A percentile compares a stretch with the other conserved stretches of the same genome.
Evolutionary conservation across 116 monocot species (phyloP).

Genomic region (Thalassia testudinum): DNA sequence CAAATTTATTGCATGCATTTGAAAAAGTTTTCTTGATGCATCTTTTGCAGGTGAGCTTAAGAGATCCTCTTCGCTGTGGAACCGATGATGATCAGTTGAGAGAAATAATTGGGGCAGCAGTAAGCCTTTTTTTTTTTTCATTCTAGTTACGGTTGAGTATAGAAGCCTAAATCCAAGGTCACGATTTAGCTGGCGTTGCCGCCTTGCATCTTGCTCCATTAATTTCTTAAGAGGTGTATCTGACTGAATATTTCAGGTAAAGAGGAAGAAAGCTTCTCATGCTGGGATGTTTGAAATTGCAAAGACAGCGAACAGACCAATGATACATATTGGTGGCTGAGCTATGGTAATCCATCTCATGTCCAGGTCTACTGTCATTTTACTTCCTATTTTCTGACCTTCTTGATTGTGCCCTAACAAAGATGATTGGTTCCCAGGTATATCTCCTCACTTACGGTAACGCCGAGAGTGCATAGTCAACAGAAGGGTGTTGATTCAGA

Average conservation of each 20-base stretch:
- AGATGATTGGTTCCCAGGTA: no score
- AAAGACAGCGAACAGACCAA: slow-evolving; percentile 85
- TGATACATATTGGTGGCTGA: slow-evolving; percentile 99
- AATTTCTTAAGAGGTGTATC: not conserved
- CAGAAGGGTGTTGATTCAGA: no score
- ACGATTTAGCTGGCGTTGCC: not conserved
- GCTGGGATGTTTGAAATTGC: slow-evolving; percentile 97
- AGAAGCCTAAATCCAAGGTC: not conserved
- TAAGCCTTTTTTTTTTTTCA: slow-evolving; percentile 22
- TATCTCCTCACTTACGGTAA: no score
- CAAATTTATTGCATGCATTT: no score
- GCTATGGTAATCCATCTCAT: no score
- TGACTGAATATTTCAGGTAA: slow-evolving; percentile 30
- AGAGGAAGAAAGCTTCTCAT: slow-evolving; percentile 93
- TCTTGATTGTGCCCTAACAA: no score
- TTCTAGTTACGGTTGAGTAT: not conserved
- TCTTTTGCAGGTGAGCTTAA: slow-evolving; percentile 65
- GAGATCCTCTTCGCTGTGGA: slow-evolving; percentile 85
- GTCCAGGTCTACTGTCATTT: no score
- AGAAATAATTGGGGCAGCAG: slow-evolving; percentile 90
- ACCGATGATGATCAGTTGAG: slow-evolving; percentile 61
- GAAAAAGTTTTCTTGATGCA: no score
- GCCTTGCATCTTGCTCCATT: not conserved
- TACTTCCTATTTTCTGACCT: no score
- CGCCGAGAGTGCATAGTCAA: no score